phyloP scores from a whole-genome alignment of 139 green algal genomes.

The Volvox africanus region DNA sequence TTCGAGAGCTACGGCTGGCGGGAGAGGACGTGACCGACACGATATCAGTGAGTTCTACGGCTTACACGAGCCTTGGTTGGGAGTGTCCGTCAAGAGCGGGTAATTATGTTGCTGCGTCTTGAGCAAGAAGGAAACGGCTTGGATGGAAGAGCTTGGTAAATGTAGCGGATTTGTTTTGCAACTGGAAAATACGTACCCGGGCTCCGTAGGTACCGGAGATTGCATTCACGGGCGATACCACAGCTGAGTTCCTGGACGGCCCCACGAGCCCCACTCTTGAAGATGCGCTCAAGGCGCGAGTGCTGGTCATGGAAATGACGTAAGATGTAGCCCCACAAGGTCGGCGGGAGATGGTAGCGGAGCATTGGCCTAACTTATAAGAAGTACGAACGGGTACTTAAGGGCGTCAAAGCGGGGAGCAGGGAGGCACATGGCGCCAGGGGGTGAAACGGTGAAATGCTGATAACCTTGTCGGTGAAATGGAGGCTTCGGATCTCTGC shows the following conservation, averaged over 20 bases:
- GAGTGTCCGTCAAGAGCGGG: background rate
- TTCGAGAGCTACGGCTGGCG: slow-evolving; percentile 57
- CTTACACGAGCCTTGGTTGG: background rate
- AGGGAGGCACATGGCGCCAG: too few species aligned
- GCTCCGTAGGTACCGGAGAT: slow-evolving; percentile 74
- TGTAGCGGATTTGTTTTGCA: too few species aligned
- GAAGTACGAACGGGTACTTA: too few species aligned
- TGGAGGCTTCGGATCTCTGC: too few species aligned
- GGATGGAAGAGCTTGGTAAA: too few species aligned
- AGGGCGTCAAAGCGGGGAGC: too few species aligned
- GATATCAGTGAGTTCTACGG: slow-evolving; percentile 42
- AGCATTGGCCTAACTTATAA: too few species aligned
- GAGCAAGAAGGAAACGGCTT: too few species aligned
- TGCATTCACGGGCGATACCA: slow-evolving; percentile 92
- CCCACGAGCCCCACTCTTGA: background rate
- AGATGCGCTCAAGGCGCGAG: slow-evolving; percentile 66
- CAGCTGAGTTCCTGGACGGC: slow-evolving; percentile 68
- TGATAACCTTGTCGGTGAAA: too few species aligned
- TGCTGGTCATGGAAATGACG: slow-evolving; percentile 85
- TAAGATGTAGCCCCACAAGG: slow-evolving; percentile 42
- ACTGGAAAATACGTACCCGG: too few species aligned
- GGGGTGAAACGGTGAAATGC: too few species aligned
- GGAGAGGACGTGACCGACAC: slow-evolving; percentile 69
- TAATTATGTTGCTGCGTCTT: background rate
- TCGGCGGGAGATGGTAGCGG: too few species aligned